phyloP scores from a whole-genome alignment of 2,329 filamentous ascomycete genomes.

The Colletotrichum spaethianum region DNA sequence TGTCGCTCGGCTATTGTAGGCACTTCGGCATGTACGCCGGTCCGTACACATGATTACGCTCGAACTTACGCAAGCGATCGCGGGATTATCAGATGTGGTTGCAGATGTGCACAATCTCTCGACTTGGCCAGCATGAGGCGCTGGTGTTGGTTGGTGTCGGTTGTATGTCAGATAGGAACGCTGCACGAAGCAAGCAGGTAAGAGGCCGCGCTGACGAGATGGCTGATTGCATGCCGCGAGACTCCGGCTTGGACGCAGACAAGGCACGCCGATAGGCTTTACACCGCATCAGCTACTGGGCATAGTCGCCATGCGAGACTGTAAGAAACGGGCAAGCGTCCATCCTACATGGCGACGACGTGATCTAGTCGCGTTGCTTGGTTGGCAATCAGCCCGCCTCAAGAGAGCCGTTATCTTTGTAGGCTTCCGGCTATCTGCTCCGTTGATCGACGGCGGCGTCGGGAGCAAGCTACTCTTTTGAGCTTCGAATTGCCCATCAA shows the following conservation, averaged over 20 bases:
- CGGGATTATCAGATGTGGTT: slow-evolving; percentile 23
- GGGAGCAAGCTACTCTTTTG: background rate
- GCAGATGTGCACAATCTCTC: slow-evolving; percentile 22
- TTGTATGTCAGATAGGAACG: slow-evolving; percentile 32
- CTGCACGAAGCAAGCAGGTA: slow-evolving; percentile 17
- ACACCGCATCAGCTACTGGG: slow-evolving; percentile 6
- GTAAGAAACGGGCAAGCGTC: background rate
- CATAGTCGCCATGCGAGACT: slow-evolving; percentile 13
- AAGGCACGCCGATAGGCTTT: slow-evolving; percentile 12
- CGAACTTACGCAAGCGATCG: slow-evolving; percentile 39
- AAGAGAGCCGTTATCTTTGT: slow-evolving; percentile 13
- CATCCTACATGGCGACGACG: background rate
- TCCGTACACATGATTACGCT: slow-evolving; percentile 27
- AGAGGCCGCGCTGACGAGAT: slow-evolving; percentile 15
- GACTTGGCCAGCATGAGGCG: slow-evolving; percentile 35
- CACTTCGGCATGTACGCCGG: slow-evolving; percentile 22
- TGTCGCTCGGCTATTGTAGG: slow-evolving; percentile 37
- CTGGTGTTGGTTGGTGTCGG: slow-evolving; percentile 18
- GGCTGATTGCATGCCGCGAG: slow-evolving; percentile 19
- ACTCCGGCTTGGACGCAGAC: slow-evolving; percentile 10
- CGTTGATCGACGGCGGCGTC: slow-evolving; percentile 10
- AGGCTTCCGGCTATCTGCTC: background rate
- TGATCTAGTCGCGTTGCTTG: background rate
- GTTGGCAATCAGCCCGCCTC: background rate
- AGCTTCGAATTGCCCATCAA: slow-evolving; percentile 11